Evolutionary conservation across 2,329 filamentous ascomycete species (phyloP).

Genomic region (Pseudogymnoascus sp.): DNA sequence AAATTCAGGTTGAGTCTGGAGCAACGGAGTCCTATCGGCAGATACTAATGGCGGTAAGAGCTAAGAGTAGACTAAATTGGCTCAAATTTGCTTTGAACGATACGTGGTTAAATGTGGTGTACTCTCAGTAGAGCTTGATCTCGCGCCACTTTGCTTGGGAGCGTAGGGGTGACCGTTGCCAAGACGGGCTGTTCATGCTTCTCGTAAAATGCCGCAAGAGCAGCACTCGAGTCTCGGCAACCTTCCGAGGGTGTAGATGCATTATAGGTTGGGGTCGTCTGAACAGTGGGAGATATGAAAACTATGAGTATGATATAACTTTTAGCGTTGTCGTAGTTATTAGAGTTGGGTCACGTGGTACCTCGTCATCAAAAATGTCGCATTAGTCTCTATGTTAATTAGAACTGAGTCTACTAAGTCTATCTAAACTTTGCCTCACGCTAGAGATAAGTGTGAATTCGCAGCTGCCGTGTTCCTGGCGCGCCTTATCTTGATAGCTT

Average conservation of each 20-base stretch:
- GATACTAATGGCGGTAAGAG: not conserved
- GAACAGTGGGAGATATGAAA: too few species aligned
- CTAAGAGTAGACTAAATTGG: not conserved
- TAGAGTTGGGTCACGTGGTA: too few species aligned
- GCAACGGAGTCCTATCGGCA: not conserved
- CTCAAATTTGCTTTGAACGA: not conserved
- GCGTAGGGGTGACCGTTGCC: not conserved
- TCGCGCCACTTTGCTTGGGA: not conserved
- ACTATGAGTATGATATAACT: too few species aligned
- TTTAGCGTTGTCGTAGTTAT: too few species aligned
- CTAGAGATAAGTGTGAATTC: not conserved
- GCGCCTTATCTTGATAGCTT: not conserved
- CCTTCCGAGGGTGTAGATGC: not conserved
- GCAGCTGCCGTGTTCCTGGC: not conserved
- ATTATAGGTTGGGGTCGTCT: too few species aligned
- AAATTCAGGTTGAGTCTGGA: not conserved
- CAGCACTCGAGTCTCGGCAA: not conserved
- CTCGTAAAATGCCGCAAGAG: not conserved
- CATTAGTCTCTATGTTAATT: too few species aligned
- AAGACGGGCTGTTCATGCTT: not conserved
- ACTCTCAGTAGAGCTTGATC: not conserved
- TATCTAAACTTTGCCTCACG: not conserved
- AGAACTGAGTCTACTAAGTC: too few species aligned
- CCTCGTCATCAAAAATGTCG: too few species aligned
- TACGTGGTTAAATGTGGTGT: not conserved